These are phyloP conservation scores for Phytophthora multivora DNA, from an alignment of 352 stramenopile genomes.

Conservation along the genomic window DNA sequence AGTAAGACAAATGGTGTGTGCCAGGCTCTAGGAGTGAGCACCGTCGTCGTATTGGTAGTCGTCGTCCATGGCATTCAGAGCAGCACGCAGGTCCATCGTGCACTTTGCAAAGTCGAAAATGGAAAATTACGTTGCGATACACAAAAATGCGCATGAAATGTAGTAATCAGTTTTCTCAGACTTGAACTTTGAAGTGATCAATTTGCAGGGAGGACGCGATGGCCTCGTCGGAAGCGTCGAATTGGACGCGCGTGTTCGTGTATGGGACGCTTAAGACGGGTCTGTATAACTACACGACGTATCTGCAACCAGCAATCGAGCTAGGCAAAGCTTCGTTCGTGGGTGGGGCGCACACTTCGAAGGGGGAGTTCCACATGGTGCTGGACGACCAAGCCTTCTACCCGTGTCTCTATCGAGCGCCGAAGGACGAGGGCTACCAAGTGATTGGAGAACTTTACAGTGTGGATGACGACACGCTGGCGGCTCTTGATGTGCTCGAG, in stretches of 20 bases:
- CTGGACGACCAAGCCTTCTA: conserved; percentile 65
- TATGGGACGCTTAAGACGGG: conserved; percentile 83
- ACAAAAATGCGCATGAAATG: not conserved
- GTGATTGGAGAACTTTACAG: conserved; percentile 67
- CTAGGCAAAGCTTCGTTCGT: conserved; percentile 59
- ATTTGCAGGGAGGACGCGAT: conserved; percentile 4
- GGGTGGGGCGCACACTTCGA: conserved; percentile 40
- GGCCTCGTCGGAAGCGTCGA: not conserved
- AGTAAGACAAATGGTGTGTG: not conserved
- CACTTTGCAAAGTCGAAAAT: not conserved
- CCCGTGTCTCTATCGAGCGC: conserved; percentile 65
- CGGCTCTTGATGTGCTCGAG: conserved; percentile 65
- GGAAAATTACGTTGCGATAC: not conserved
- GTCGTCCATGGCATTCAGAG: conserved; percentile 31
- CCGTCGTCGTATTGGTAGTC: conserved; percentile 29
- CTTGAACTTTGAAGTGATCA: not conserved
- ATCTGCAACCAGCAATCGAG: conserved; percentile 56
- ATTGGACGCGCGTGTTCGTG: conserved; percentile 68
- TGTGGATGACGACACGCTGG: conserved; percentile 58
- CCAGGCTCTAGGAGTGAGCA: conserved; percentile 1
- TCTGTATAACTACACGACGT: conserved; percentile 74
- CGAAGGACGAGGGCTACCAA: conserved; percentile 34
- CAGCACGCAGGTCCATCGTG: conserved; percentile 28
- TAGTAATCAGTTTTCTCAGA: not conserved
- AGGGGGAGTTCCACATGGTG: conserved; percentile 61